These are phyloP conservation scores for Mortierella sp. DNA, from an alignment of 371 early-diverging fungal species.

Conservation along the genomic window DNA sequence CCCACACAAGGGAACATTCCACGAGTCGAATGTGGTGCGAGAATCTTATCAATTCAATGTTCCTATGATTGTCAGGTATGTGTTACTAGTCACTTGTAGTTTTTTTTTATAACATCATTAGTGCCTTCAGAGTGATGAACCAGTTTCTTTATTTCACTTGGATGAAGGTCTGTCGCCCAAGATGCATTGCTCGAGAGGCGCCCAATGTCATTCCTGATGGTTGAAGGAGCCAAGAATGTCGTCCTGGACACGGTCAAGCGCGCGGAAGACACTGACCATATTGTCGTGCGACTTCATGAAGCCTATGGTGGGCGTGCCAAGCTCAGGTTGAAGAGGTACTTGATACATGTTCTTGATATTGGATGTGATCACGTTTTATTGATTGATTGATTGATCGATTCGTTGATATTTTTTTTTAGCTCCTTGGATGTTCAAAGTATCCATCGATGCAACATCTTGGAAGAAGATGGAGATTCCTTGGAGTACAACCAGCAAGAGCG, in stretches of 20 bases:
- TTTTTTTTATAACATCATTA: background rate
- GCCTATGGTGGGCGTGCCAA: constrained; percentile 90
- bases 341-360: background rate
- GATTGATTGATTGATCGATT: background rate
- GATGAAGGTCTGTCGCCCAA: constrained; percentile 14
- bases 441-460: constrained; percentile 81
- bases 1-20: constrained; percentile 87
- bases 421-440: constrained; percentile 64
- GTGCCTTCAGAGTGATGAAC: background rate
- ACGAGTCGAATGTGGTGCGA: constrained; percentile 84
- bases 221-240: constrained; percentile 76
- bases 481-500: constrained; percentile 50
- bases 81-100: background rate
- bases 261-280: constrained; percentile 81
- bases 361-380: background rate
- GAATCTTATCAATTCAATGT: constrained; percentile 91
- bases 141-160: background rate
- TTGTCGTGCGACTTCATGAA: constrained; percentile 92
- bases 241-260: constrained; percentile 91
- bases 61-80: constrained; percentile 76
- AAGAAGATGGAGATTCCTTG: constrained; percentile 65
- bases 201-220: constrained; percentile 63
- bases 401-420: constrained; percentile 18
- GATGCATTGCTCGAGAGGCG: constrained; percentile 9
- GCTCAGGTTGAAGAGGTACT: constrained; percentile 71